These are phyloP conservation scores for Tirmania nivea DNA, from an alignment of 495 filamentous ascomycete genomes.

Conservation along the genomic window DNA sequence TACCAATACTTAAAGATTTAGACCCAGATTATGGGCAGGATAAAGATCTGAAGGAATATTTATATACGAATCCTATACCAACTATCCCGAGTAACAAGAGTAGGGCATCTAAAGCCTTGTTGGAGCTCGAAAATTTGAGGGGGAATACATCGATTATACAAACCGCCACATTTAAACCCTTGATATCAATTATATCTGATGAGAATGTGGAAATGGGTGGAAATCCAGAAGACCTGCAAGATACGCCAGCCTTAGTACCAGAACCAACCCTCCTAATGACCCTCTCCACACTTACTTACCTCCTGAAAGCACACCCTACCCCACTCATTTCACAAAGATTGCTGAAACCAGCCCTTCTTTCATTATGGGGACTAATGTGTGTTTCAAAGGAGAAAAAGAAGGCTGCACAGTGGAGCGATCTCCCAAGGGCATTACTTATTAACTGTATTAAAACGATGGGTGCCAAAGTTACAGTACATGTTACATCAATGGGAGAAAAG, in stretches of 20 bases:
- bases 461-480: not conserved
- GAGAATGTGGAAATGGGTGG: not conserved
- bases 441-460: not conserved
- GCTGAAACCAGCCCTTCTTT: conserved; percentile 31
- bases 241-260: too few relatives aligned
- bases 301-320: conserved; percentile 35
- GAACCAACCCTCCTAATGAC: conserved; percentile 11
- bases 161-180: not conserved
- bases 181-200: conserved; percentile 2
- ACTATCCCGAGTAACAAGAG: too few relatives aligned
- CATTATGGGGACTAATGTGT: conserved; percentile 34
- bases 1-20: conserved; percentile 28
- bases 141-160: not conserved
- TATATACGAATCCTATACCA: not conserved
- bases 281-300: conserved; percentile 25
- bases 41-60: not conserved
- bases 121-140: too few relatives aligned
- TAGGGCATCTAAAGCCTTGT: too few relatives aligned
- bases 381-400: conserved; percentile 18
- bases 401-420: not conserved
- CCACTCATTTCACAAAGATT: conserved; percentile 35
- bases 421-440: not conserved
- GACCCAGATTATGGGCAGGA: conserved; percentile 19
- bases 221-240: conserved; percentile 7
- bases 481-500: not conserved